Evolutionary conservation across 371 early-diverging fungal species (phyloP).

Genomic region (Cokeromyces recurvatus): DNA sequence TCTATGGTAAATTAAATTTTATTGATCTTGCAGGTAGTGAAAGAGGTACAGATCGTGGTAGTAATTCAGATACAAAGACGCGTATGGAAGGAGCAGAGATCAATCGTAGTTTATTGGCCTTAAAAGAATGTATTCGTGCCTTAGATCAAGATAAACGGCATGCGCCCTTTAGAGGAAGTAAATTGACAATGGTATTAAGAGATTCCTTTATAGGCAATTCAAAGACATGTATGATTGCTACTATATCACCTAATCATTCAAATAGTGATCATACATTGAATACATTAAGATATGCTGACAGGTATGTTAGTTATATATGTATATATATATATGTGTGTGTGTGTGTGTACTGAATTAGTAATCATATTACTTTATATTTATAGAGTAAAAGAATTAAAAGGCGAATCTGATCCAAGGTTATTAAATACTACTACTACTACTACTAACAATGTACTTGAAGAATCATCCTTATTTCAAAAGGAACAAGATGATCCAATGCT

Average conservation of each 20-base stretch:
- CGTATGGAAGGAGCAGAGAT: slow-evolving; percentile 99
- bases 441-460: too few species aligned
- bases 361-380: slow-evolving; percentile 30
- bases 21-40: slow-evolving; percentile 98
- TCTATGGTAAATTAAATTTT: slow-evolving; percentile 1
- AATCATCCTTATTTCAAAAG: too few species aligned
- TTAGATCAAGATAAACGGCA: slow-evolving; percentile 92
- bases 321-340: slow-evolving; percentile 59
- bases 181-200: slow-evolving; percentile 94
- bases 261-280: slow-evolving; percentile 98
- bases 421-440: background rate
- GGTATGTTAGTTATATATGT: slow-evolving; percentile 31
- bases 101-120: slow-evolving; percentile 95
- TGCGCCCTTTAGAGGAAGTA: slow-evolving; percentile 96
- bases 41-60: slow-evolving; percentile 94
- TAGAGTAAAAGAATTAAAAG: slow-evolving; percentile 39
- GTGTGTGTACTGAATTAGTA: too few species aligned
- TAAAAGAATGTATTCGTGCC: slow-evolving; percentile 98
- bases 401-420: slow-evolving; percentile 38
- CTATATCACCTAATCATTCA: slow-evolving; percentile 86
- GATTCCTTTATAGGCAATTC: slow-evolving; percentile 98
- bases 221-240: slow-evolving; percentile 96
- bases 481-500: background rate
- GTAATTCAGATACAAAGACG: slow-evolving; percentile 80
- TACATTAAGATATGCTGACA: slow-evolving; percentile 97